phyloP scores from a whole-genome alignment of 2,329 filamentous ascomycete species.

The Orbilia quercus region DNA sequence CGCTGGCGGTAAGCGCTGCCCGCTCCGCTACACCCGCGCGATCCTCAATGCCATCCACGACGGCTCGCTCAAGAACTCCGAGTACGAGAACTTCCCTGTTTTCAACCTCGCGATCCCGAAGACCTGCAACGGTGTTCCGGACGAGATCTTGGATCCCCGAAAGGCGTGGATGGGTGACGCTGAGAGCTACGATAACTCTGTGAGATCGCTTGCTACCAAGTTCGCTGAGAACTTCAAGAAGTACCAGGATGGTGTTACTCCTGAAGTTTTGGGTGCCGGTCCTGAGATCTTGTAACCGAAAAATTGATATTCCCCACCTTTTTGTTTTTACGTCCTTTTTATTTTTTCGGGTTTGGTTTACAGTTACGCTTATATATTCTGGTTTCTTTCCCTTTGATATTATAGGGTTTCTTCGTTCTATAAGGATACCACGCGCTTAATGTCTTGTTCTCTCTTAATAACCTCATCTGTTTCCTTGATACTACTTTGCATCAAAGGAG shows the following conservation, averaged over 20 bases:
- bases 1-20: constrained; percentile 95
- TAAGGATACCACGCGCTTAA: constrained; percentile 58
- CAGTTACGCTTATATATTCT: not conserved
- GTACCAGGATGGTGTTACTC: constrained; percentile 84
- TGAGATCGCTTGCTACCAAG: constrained; percentile 86
- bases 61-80: constrained; percentile 89
- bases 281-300: constrained; percentile 63
- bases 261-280: constrained; percentile 78
- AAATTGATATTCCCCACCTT: not conserved
- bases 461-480: constrained; percentile 31
- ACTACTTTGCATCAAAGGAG: constrained; percentile 50
- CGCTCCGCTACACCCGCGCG: constrained; percentile 97
- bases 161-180: constrained; percentile 85
- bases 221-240: constrained; percentile 99
- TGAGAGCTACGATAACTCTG: constrained; percentile 85
- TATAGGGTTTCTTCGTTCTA: constrained; percentile 56
- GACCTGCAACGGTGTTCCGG: constrained; percentile 85
- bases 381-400: constrained; percentile 11
- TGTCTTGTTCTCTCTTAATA: constrained; percentile 56
- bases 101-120: constrained; percentile 99
- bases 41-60: constrained; percentile 98
- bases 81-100: constrained; percentile 94
- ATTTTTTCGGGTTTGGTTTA: no score
- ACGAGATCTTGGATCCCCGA: constrained; percentile 92
- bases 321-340: constrained; percentile 5